Percentiles rank a stretch among this genome's conserved stretches.
These are phyloP conservation scores for Raffaelea ambrosiae DNA, from an alignment of 2,329 filamentous ascomycete genomes.

Conservation along the genomic window DNA sequence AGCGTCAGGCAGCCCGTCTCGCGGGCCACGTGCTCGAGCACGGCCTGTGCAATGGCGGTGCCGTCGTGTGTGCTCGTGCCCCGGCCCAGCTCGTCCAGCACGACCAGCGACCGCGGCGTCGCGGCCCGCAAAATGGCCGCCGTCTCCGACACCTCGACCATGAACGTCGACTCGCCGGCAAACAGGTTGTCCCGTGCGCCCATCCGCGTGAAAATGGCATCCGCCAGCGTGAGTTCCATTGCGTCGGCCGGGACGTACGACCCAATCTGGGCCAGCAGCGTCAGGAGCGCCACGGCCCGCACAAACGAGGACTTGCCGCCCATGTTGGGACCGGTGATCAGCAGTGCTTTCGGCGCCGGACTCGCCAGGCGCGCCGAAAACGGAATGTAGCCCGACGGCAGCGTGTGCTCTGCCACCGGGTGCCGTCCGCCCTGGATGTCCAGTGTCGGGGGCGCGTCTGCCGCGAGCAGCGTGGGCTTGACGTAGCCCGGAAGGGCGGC, in stretches of 20 bases:
- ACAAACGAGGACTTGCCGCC: constrained; percentile 98
- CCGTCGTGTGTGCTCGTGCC: constrained; percentile 95
- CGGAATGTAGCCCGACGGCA: constrained; percentile 81
- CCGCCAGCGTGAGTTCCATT: constrained; percentile 69
- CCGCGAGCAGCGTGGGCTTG: constrained; percentile 60
- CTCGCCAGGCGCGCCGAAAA: constrained; percentile 72
- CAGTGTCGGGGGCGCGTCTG: constrained; percentile 45
- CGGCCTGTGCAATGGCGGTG: constrained; percentile 88
- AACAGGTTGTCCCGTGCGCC: constrained; percentile 95
- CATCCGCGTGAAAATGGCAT: constrained; percentile 92
- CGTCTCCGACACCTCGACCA: constrained; percentile 94
- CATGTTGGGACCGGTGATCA: constrained; percentile 98
- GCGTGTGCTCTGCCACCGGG: constrained; percentile 88
- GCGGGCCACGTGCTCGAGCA: constrained; percentile 74
- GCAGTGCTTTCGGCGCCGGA: constrained; percentile 56
- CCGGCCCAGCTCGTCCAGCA: constrained; percentile 88
- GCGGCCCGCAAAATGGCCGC: constrained; percentile 84
- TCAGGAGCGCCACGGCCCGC: constrained; percentile 80
- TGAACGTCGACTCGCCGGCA: constrained; percentile 90
- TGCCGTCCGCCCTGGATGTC: constrained; percentile 70
- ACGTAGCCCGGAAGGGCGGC: constrained; percentile 81
- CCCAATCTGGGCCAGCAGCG: constrained; percentile 90
- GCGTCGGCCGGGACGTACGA: constrained; percentile 81
- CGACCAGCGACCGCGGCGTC: constrained; percentile 74
- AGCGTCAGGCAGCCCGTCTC: constrained; percentile 70